Evolutionary conservation across 371 early-diverging fungal genomes (phyloP).

Genomic region (Umbelopsis sp.): DNA sequence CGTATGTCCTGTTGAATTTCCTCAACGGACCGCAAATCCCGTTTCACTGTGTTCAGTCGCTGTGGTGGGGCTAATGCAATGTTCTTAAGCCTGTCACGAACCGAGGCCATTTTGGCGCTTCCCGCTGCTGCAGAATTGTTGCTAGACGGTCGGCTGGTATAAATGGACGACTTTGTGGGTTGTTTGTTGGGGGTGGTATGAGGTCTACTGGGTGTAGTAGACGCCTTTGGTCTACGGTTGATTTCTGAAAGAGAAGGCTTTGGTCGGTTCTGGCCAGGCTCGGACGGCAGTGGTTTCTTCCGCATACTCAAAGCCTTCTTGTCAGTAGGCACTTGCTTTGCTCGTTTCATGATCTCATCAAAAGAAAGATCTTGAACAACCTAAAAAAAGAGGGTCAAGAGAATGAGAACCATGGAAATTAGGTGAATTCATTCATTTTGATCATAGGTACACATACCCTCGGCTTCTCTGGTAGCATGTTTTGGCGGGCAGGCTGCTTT

Average conservation of each 20-base stretch:
- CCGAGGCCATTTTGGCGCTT: background rate
- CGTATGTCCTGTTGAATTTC: constrained; percentile 50
- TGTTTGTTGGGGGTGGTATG: background rate
- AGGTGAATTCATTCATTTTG: background rate
- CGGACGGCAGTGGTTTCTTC: background rate
- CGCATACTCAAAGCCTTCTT: background rate
- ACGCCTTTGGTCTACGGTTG: background rate
- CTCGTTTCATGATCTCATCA: constrained; percentile 7
- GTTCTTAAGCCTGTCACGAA: background rate
- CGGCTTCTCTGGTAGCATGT: background rate
- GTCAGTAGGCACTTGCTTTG: constrained; percentile 11
- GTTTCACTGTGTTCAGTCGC: constrained; percentile 22
- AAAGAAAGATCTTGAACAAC: constrained; percentile 2
- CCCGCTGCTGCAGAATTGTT: background rate
- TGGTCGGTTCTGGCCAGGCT: background rate
- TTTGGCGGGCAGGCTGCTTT: background rate
- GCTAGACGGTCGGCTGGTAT: background rate
- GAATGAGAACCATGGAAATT: background rate
- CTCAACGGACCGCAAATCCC: constrained; percentile 39
- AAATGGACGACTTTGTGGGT: constrained; percentile 3
- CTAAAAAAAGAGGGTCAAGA: background rate
- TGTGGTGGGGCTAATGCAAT: constrained; percentile 6
- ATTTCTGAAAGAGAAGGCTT: background rate
- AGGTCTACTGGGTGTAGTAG: background rate
- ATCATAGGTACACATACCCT: background rate